Percentiles rank a stretch among this genome's conserved stretches.
Conservation (phyloP, 2,329 filamentous ascomycete species). For the Hymenoscyphus salicellus region DNA sequence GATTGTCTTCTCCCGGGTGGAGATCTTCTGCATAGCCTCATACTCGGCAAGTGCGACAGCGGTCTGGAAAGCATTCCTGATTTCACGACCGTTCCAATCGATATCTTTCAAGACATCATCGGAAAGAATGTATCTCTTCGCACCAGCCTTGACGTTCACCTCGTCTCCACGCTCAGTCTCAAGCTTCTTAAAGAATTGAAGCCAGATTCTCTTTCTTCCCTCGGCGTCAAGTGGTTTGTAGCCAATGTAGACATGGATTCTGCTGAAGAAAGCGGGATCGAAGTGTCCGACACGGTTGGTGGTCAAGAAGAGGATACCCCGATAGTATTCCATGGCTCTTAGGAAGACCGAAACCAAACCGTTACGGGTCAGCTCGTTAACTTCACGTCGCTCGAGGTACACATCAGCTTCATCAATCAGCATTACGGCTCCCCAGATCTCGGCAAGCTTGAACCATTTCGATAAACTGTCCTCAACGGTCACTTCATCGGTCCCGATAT, state of each 20-base stretch:
- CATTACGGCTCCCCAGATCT: slow-evolving; percentile 50
- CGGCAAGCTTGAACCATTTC: slow-evolving; percentile 47
- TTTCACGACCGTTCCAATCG: slow-evolving; percentile 32
- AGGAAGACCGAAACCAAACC: slow-evolving; percentile 40
- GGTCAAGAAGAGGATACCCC: slow-evolving; percentile 44
- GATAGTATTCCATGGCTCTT: slow-evolving; percentile 42
- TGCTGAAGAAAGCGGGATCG: slow-evolving; percentile 41
- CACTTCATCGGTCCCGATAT: slow-evolving; percentile 47
- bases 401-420: slow-evolving; percentile 54
- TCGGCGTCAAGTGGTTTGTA: slow-evolving; percentile 33
- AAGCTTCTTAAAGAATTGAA: slow-evolving; percentile 27
- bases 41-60: slow-evolving; percentile 28
- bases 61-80: slow-evolving; percentile 32
- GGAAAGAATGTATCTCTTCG: slow-evolving; percentile 23
- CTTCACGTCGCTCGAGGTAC: slow-evolving; percentile 40
- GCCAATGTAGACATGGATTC: slow-evolving; percentile 38
- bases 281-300: slow-evolving; percentile 42
- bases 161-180: slow-evolving; percentile 20
- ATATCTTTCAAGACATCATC: slow-evolving; percentile 22
- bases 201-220: slow-evolving; percentile 33
- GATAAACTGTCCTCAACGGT: slow-evolving; percentile 48
- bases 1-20: not conserved
- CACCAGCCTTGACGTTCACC: slow-evolving; percentile 14
- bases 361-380: slow-evolving; percentile 37
- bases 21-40: slow-evolving; percentile 17